phyloP scores from a whole-genome alignment of 176 grass and related monocot genomes.

The Musa acuminata region DNA sequence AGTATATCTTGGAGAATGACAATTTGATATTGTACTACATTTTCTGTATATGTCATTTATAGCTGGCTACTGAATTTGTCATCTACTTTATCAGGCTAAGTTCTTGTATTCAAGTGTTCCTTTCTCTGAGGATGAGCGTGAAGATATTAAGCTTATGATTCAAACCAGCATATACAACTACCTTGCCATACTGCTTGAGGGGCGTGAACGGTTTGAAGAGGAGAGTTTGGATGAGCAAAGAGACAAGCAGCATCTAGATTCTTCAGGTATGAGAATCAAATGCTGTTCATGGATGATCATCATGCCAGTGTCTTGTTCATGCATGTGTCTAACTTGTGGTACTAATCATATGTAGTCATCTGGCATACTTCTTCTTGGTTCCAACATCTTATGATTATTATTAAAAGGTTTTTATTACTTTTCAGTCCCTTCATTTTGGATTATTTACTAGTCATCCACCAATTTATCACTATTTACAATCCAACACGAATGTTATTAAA shows the following conservation, averaged over 20 bases:
- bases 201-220: slow-evolving; percentile 78
- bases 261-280: slow-evolving; percentile 30
- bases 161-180: slow-evolving; percentile 89
- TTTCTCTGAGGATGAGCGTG: slow-evolving; percentile 60
- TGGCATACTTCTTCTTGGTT: neutral
- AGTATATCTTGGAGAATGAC: neutral
- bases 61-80: neutral
- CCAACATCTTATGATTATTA: neutral
- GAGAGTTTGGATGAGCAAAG: slow-evolving; percentile 49
- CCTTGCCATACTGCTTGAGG: slow-evolving; percentile 80
- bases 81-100: neutral
- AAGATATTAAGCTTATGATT: slow-evolving; percentile 88
- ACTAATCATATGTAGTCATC: neutral
- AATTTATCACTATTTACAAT: too few relatives aligned
- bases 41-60: neutral
- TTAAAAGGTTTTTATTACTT: too few relatives aligned
- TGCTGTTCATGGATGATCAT: neutral
- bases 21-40: too few relatives aligned
- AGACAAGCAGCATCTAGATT: slow-evolving; percentile 25
- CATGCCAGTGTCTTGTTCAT: neutral
- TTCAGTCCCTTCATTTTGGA: too few relatives aligned
- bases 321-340: neutral
- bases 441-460: too few relatives aligned
- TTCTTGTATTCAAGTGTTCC: slow-evolving; percentile 69
- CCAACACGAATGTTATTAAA: too few relatives aligned